Evolutionary conservation across 768 basidiomycete species (phyloP).

Genomic region (Auriscalpium orientale): DNA sequence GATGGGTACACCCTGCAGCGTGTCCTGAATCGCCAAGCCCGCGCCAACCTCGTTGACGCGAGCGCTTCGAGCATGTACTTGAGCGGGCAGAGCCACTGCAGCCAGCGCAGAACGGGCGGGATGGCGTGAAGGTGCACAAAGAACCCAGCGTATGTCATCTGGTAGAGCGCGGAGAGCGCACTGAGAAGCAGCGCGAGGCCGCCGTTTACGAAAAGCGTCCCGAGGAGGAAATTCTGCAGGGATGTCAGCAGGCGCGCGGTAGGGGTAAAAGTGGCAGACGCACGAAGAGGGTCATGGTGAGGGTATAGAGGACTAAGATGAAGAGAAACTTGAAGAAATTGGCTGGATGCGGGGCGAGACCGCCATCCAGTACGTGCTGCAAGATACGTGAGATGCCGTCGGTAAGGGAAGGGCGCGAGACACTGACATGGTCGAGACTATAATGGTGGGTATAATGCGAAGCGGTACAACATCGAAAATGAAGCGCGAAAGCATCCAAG

Average conservation of each 20-base stretch:
- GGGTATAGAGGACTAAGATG: constrained; percentile 76
- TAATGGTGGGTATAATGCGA: constrained; percentile 80
- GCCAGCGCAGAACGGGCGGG: constrained; percentile 87
- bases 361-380: constrained; percentile 95
- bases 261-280: constrained; percentile 18
- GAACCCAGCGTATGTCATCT: constrained; percentile 89
- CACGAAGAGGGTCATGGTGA: constrained; percentile 84
- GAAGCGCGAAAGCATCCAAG: constrained; percentile 86
- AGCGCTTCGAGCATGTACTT: constrained; percentile 83
- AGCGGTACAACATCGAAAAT: constrained; percentile 87
- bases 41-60: constrained; percentile 89
- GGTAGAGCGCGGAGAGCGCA: constrained; percentile 65
- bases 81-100: constrained; percentile 84
- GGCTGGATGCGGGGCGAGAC: constrained; percentile 66
- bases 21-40: constrained; percentile 78
- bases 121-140: constrained; percentile 83
- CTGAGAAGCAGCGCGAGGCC: constrained; percentile 89
- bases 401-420: neutral
- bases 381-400: neutral
- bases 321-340: constrained; percentile 94
- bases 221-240: constrained; percentile 83
- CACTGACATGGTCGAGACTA: constrained; percentile 76
- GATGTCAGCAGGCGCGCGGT: neutral
- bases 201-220: constrained; percentile 73
- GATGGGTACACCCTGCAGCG: constrained; percentile 74